Conservation (phyloP, 2,329 filamentous ascomycete species). For the Verticillium zaregamsianum region DNA sequence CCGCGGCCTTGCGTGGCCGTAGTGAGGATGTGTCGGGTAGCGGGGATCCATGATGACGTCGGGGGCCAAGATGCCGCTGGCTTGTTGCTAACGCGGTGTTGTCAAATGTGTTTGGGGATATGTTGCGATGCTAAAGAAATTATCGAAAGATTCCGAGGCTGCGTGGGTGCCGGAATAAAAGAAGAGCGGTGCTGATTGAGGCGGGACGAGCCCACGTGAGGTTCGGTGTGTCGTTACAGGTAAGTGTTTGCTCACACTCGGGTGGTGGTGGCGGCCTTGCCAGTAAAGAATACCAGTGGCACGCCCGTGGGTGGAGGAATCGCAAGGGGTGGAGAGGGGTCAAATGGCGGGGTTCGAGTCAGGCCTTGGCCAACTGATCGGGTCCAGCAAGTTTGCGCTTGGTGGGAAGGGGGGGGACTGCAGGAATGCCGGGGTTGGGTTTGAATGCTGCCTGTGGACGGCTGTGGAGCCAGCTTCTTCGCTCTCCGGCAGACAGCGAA, state of each 20-base stretch:
- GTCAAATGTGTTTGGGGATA: not conserved
- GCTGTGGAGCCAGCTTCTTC: not conserved
- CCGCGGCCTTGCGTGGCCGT: slow-evolving; percentile 19
- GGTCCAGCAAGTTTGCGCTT: not conserved
- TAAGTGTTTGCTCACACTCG: not conserved
- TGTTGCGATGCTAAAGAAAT: not conserved
- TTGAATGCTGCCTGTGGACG: not conserved
- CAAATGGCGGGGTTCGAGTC: not conserved
- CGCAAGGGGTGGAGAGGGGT: not conserved
- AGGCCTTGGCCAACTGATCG: not conserved
- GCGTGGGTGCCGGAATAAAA: not conserved
- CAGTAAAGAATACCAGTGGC: not conserved
- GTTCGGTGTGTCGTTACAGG: not conserved
- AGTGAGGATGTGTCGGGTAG: slow-evolving; percentile 11
- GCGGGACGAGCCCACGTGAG: not conserved
- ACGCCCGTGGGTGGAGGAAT: not conserved
- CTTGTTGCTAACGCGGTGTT: not conserved
- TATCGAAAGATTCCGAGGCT: not conserved
- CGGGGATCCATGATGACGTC: slow-evolving; percentile 14
- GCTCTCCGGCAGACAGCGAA: not conserved
- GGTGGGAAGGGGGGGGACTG: not conserved
- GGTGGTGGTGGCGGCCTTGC: not conserved
- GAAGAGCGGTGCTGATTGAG: not conserved
- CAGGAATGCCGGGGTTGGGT: not conserved
- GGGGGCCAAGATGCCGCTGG: not conserved